Base-by-base conservation (phyloP, 2,329 filamentous ascomycete genomes). In the Ceratocystis colombiana region DNA sequence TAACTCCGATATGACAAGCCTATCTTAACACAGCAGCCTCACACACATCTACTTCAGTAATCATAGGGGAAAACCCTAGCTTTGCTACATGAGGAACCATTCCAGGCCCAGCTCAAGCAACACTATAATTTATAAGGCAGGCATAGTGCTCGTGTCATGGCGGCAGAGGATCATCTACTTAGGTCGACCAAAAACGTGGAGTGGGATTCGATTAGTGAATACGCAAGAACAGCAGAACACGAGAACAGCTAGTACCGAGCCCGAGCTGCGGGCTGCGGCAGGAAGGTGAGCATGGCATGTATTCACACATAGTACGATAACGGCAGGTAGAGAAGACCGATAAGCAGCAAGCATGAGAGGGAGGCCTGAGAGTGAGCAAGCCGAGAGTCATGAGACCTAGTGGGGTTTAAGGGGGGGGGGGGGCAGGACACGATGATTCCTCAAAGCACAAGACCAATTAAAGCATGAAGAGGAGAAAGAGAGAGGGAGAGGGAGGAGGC, bases 351-450 rank as follows among this genome's bases (percentile, higher is more conserved):
- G 53, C 28, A n/a, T 17, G 12, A 59, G 53, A n/a, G 53, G 28
- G 33, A 59, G 53, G 28, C 15, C 53, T 59, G 28, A 17, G 17
- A 25, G 28, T 59, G 53, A 59, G 28, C 28, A 30, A n/a, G 30
- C 28, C 28, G 28, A 33, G n/a, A 33, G 37, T 59, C 53, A 59
- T 59, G 28, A 59, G 53, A 59, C 53, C n/a, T 5, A 59, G 15
- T 3, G 22, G 50, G 1, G 50, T 5, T 15, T 12, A 25, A 10
- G 50, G 12, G 50, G 22, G 20, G 22, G 20, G 20, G 22, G 20
- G 48, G 5, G 20, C 20, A 22, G 5, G 2, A 10, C 2, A 8
- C 15, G 8, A 20, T 25, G 20, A 50, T 50, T 8, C 6, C 46
- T 15, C 8, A 30, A 30, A 30, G 53, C 8, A 33, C 22, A 33